Evolutionary conservation across 306 rosid genomes (phyloP).

Genomic region (Trifolium subterraneum): DNA sequence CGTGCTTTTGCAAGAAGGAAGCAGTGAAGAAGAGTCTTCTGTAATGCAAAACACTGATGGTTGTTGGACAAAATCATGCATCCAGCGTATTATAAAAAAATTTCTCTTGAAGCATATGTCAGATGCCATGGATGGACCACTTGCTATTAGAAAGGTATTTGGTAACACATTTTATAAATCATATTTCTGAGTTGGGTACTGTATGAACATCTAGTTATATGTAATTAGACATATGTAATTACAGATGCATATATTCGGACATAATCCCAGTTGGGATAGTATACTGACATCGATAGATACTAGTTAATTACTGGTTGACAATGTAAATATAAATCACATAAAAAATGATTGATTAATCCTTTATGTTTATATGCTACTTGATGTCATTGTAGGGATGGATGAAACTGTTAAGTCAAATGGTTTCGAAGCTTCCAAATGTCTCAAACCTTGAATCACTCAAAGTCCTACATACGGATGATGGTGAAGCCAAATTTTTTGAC

Average conservation of each 20-base stretch:
- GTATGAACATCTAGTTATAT: slow-evolving; percentile 18
- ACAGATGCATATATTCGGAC: slow-evolving; percentile 7
- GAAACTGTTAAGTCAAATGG: slow-evolving; percentile 78
- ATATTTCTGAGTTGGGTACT: slow-evolving; percentile 18
- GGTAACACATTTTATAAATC: slow-evolving; percentile 11
- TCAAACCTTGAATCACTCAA: slow-evolving; percentile 63
- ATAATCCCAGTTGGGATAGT: slow-evolving; percentile 7
- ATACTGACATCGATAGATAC: slow-evolving; percentile 1
- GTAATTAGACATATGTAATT: slow-evolving; percentile 27
- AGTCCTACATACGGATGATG: slow-evolving; percentile 62
- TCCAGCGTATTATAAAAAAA: slow-evolving; percentile 58
- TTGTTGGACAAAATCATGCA: slow-evolving; percentile 69
- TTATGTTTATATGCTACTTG: slow-evolving; percentile 37
- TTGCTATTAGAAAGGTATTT: slow-evolving; percentile 66
- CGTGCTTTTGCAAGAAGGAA: slow-evolving; percentile 51
- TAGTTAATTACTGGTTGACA: slow-evolving; percentile 2
- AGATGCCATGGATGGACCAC: slow-evolving; percentile 74
- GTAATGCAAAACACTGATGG: slow-evolving; percentile 40
- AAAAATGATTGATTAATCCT: slow-evolving; percentile 10
- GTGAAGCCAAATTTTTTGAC: slow-evolving; percentile 78
- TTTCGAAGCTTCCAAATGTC: slow-evolving; percentile 73
- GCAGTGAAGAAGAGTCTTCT: slow-evolving; percentile 48
- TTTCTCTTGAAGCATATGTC: slow-evolving; percentile 86
- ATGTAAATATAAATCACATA: slow-evolving; percentile 1
- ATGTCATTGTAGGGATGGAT: slow-evolving; percentile 80